Percentiles rank a stretch among this genome's conserved stretches.
Evolutionary conservation across 2,329 filamentous ascomycete species (phyloP).

Genomic region (Arachnomyces sp.): DNA sequence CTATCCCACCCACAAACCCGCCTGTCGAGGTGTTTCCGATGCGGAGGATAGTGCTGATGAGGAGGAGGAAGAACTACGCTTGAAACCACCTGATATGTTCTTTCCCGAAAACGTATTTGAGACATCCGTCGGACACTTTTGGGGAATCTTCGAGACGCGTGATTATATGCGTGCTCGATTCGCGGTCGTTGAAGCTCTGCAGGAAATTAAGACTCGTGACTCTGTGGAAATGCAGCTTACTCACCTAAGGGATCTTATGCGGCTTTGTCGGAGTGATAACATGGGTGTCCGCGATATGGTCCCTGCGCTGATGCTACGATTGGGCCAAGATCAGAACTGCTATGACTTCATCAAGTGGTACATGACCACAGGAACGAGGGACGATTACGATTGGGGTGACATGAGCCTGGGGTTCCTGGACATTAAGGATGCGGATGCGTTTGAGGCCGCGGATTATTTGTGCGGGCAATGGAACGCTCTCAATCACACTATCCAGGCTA

Average conservation of each 20-base stretch:
- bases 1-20: slow-evolving; percentile 31
- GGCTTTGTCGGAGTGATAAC: slow-evolving; percentile 39
- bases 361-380: slow-evolving; percentile 16
- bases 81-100: slow-evolving; percentile 19
- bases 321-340: slow-evolving; percentile 45
- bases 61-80: slow-evolving; percentile 35
- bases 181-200: slow-evolving; percentile 25
- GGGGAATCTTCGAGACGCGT: slow-evolving; percentile 34
- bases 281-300: slow-evolving; percentile 36
- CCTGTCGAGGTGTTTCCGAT: slow-evolving; percentile 34
- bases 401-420: slow-evolving; percentile 28
- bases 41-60: slow-evolving; percentile 18
- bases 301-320: slow-evolving; percentile 38
- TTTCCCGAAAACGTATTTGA: slow-evolving; percentile 32
- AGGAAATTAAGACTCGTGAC: slow-evolving; percentile 24
- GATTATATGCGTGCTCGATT: slow-evolving; percentile 38
- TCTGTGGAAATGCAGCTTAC: slow-evolving; percentile 33
- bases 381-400: slow-evolving; percentile 32
- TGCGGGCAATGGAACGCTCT: slow-evolving; percentile 9
- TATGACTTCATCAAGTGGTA: slow-evolving; percentile 47
- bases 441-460: slow-evolving; percentile 29
- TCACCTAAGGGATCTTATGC: slow-evolving; percentile 39
- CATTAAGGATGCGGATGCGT: slow-evolving; percentile 31
- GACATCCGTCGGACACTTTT: slow-evolving; percentile 36
- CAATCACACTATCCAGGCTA: slow-evolving; percentile 17